phyloP scores from a whole-genome alignment of 2,329 filamentous ascomycete species.

The Nemania serpens region DNA sequence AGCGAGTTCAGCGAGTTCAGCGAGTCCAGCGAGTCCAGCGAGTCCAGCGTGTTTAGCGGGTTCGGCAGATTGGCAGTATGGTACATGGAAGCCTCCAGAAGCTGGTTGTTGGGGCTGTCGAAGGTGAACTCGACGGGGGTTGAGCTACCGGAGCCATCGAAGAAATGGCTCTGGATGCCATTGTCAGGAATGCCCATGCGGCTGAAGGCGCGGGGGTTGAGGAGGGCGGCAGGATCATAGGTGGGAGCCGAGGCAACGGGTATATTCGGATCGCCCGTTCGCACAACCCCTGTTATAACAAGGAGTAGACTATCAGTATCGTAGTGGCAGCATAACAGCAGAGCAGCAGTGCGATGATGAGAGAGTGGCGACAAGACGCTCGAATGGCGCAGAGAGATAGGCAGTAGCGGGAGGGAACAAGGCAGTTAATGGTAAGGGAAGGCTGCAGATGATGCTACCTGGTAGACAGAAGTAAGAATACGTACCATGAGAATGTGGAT shows the following conservation, averaged over 20 bases:
- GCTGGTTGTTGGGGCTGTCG: conserved; percentile 36
- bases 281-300: conserved; percentile 34
- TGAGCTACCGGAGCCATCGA: conserved; percentile 38
- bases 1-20: conserved; percentile 26
- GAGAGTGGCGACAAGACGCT: not conserved
- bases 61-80: not conserved
- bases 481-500: conserved; percentile 22
- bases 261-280: conserved; percentile 34
- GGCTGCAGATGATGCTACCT: not conserved
- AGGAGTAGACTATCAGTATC: conserved; percentile 15
- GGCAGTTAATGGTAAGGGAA: not conserved
- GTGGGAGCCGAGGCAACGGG: conserved; percentile 28
- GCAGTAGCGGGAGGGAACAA: not conserved
- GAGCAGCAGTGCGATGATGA: not conserved
- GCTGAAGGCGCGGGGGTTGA: conserved; percentile 48
- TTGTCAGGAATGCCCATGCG: conserved; percentile 21
- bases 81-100: conserved; percentile 24
- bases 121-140: conserved; percentile 50
- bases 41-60: too few relatives aligned
- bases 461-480: not conserved
- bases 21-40: too few relatives aligned
- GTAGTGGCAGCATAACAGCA: not conserved
- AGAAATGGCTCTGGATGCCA: conserved; percentile 32
- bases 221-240: conserved; percentile 49
- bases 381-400: not conserved